These are phyloP conservation scores for Senna siamea DNA, from an alignment of 306 rosid genomes.

Conservation along the genomic window DNA sequence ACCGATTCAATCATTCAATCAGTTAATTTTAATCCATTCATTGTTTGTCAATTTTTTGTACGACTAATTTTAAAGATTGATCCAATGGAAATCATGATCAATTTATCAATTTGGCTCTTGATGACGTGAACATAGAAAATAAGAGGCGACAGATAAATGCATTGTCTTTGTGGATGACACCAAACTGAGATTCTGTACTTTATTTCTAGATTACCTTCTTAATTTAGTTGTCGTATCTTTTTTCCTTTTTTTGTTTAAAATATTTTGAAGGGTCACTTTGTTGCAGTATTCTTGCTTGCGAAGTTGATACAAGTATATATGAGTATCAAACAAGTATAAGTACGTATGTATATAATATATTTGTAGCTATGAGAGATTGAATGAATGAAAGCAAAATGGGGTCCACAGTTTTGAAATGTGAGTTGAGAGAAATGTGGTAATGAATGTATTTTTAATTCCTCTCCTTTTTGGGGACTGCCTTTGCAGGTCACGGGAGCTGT, in stretches of 20 bases:
- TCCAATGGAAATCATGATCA: too few relatives aligned
- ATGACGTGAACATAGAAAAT: neutral
- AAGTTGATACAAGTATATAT: constrained; percentile 12
- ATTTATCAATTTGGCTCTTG: too few relatives aligned
- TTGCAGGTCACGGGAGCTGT: constrained; percentile 89
- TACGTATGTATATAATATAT: constrained; percentile 1
- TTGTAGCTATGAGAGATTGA: neutral
- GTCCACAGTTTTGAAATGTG: constrained; percentile 30
- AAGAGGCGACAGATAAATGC: neutral
- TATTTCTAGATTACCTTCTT: constrained; percentile 37
- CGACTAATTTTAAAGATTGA: too few relatives aligned
- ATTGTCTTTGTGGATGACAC: constrained; percentile 32
- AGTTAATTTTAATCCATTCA: too few relatives aligned
- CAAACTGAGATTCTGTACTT: constrained; percentile 42
- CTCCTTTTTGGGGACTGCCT: constrained; percentile 47
- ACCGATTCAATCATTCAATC: too few relatives aligned
- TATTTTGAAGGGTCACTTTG: constrained; percentile 8
- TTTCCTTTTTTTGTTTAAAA: neutral
- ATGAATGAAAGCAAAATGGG: constrained; percentile 34
- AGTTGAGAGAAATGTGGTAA: too few relatives aligned
- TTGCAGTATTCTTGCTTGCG: constrained; percentile 33
- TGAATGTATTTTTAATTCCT: too few relatives aligned
- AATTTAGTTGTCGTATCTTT: neutral
- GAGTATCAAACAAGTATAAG: neutral
- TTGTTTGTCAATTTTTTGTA: too few relatives aligned